These are phyloP conservation scores for Apophysomyces trapeziformis DNA, from an alignment of 371 early-diverging fungal genomes.

Conservation along the genomic window DNA sequence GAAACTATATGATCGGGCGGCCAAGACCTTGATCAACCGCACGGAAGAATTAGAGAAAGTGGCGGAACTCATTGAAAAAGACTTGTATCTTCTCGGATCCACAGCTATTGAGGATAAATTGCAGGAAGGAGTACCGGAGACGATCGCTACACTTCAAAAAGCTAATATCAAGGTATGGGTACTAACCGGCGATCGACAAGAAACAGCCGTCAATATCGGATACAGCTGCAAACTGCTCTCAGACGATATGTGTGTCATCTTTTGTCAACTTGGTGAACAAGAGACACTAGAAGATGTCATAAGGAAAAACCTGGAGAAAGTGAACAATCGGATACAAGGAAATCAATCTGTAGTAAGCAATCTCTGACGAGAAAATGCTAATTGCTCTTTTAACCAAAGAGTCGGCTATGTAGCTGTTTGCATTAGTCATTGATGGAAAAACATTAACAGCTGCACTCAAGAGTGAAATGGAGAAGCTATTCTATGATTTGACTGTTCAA, in stretches of 20 bases:
- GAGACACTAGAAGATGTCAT: constrained; percentile 61
- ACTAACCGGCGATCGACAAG: constrained; percentile 98
- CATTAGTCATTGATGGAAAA: constrained; percentile 91
- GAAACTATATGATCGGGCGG: constrained; percentile 74
- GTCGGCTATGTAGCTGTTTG: constrained; percentile 23
- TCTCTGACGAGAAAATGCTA: not conserved
- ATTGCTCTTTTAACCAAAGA: constrained; percentile 29
- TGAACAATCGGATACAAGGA: constrained; percentile 15
- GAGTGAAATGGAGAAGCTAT: constrained; percentile 21
- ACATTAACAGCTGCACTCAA: constrained; percentile 83
- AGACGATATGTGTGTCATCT: constrained; percentile 64
- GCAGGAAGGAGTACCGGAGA: constrained; percentile 92
- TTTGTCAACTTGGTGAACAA: constrained; percentile 66
- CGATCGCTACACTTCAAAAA: constrained; percentile 81
- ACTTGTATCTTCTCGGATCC: constrained; percentile 75
- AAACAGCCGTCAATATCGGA: constrained; percentile 98
- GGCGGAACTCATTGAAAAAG: constrained; percentile 79
- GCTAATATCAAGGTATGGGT: constrained; percentile 98
- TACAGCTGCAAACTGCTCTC: constrained; percentile 80
- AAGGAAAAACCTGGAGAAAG: constrained; percentile 54
- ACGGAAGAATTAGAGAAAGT: constrained; percentile 80
- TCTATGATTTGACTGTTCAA: constrained; percentile 50
- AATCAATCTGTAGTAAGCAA: not conserved
- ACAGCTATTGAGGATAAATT: constrained; percentile 94
- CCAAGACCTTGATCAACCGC: constrained; percentile 78